Percentiles rank a stretch among this genome's conserved stretches.
These are phyloP conservation scores for Populus hybrid DNA, from an alignment of 441 rosid genomes.

Conservation along the genomic window DNA sequence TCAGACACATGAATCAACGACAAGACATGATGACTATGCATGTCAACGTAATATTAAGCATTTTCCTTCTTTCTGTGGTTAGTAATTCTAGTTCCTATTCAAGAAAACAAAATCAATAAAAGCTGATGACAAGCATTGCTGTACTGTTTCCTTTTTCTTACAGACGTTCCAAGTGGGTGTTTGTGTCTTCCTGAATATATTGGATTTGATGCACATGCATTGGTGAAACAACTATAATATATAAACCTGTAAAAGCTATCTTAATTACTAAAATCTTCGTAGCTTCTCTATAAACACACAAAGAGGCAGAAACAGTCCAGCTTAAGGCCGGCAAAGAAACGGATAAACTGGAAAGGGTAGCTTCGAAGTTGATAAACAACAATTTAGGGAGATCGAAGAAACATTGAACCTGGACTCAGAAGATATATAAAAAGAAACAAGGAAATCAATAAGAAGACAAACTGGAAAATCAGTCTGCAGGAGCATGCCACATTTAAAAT, in stretches of 20 bases:
- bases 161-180: background rate
- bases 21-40: background rate
- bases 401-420: slow-evolving; percentile 10
- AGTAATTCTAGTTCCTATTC: background rate
- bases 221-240: slow-evolving; percentile 9
- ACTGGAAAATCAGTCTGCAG: slow-evolving; percentile 10
- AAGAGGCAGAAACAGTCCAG: slow-evolving; percentile 4
- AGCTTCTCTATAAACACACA: slow-evolving; percentile 4
- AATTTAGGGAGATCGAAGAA: background rate
- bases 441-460: slow-evolving; percentile 31
- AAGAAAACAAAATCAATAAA: background rate
- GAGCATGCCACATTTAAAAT: slow-evolving; percentile 4
- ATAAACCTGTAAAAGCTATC: background rate
- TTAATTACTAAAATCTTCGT: slow-evolving; percentile 16
- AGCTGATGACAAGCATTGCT: background rate
- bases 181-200: slow-evolving; percentile 12
- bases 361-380: slow-evolving; percentile 40
- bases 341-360: slow-evolving; percentile 28
- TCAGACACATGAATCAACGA: background rate
- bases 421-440: background rate
- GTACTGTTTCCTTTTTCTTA: background rate
- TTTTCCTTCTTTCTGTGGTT: background rate
- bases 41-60: slow-evolving; percentile 4
- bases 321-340: slow-evolving; percentile 30
- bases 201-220: slow-evolving; percentile 25